Evolutionary conservation across 441 rosid species (phyloP).

Genomic region (California macrophylla): DNA sequence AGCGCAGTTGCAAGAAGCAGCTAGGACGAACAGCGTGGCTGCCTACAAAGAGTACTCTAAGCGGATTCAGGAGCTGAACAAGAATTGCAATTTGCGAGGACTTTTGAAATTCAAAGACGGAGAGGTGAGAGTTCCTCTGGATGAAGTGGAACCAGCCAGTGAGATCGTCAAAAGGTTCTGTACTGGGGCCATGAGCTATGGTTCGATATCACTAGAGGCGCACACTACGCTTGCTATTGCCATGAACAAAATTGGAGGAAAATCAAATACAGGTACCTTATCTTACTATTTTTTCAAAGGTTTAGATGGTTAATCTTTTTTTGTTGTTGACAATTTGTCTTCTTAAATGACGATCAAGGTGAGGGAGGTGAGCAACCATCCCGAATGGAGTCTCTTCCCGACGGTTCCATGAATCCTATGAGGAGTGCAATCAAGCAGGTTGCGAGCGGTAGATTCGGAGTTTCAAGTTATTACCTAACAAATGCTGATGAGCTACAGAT

Average conservation of each 20-base stretch:
- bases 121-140: slow-evolving; percentile 55
- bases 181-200: slow-evolving; percentile 99
- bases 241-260: slow-evolving; percentile 94
- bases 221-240: slow-evolving; percentile 88
- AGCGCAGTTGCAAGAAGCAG: slow-evolving; percentile 94
- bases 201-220: slow-evolving; percentile 95
- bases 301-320: background rate
- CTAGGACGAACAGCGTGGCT: slow-evolving; percentile 78
- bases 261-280: slow-evolving; percentile 82
- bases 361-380: slow-evolving; percentile 99
- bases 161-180: slow-evolving; percentile 97
- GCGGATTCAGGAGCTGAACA: slow-evolving; percentile 88
- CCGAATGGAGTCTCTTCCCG: slow-evolving; percentile 88
- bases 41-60: slow-evolving; percentile 93
- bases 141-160: slow-evolving; percentile 92
- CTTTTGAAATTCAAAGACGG: slow-evolving; percentile 75
- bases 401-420: slow-evolving; percentile 89
- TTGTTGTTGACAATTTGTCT: background rate
- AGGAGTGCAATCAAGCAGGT: slow-evolving; percentile 99
- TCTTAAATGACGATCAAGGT: slow-evolving; percentile 29
- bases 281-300: background rate
- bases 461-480: slow-evolving; percentile 91
- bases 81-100: slow-evolving; percentile 87
- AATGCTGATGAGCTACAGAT: slow-evolving; percentile 98
- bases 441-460: slow-evolving; percentile 99